phyloP scores from a whole-genome alignment of 768 basidiomycete species.

The Leccinum obscurum region DNA sequence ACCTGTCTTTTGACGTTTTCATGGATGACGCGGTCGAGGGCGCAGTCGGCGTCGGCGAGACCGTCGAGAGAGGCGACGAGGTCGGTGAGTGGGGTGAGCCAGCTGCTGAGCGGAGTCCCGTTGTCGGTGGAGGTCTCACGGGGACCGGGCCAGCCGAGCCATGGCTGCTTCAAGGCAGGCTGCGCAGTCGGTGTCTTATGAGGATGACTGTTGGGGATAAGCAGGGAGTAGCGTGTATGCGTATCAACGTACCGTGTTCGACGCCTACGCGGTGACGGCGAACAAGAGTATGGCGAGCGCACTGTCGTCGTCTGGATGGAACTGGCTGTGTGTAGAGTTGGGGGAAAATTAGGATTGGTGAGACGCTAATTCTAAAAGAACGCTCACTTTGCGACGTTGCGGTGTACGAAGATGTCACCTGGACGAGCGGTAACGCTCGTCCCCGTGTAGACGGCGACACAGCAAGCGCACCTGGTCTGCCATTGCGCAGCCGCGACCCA shows the following conservation, averaged over 20 bases:
- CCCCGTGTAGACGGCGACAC: no score
- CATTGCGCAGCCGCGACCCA: no score
- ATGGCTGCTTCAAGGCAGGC: constrained; percentile 50
- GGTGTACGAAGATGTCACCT: constrained; percentile 58
- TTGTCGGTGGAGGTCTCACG: constrained; percentile 8
- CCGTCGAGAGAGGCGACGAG: no score
- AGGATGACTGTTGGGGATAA: constrained; percentile 58
- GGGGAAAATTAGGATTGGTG: neutral
- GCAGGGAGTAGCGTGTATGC: neutral
- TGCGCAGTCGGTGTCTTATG: constrained; percentile 80
- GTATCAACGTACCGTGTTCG: constrained; percentile 60
- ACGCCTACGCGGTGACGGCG: constrained; percentile 62
- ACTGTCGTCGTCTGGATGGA: constrained; percentile 51
- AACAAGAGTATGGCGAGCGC: constrained; percentile 71
- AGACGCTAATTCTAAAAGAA: neutral
- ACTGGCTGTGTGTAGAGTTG: no score
- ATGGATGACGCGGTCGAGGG: no score
- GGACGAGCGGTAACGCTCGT: no score
- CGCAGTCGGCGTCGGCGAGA: no score
- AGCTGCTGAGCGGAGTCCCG: constrained; percentile 43
- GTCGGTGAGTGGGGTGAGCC: constrained; percentile 21
- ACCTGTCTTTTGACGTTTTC: no score
- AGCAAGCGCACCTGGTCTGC: no score
- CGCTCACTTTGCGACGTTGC: constrained; percentile 88
- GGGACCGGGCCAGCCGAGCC: no score